These are phyloP conservation scores for Annona squamosa DNA, from an alignment of 164 flowering plant species.

Conservation along the genomic window DNA sequence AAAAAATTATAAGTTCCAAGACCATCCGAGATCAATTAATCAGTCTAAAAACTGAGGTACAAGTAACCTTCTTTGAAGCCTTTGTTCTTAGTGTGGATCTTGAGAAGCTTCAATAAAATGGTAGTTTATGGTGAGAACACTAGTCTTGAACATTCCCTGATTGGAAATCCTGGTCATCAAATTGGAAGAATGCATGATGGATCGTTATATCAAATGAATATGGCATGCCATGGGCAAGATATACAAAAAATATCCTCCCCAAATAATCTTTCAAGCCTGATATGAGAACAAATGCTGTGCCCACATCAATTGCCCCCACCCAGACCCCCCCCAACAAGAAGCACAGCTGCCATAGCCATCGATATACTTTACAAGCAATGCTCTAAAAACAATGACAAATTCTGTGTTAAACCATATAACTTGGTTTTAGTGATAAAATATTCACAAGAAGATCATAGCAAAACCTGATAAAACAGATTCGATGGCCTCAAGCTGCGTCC, in stretches of 20 bases:
- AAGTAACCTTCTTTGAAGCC: background rate
- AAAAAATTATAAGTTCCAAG: too few relatives aligned
- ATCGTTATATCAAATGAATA: too few relatives aligned
- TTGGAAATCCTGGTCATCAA: too few relatives aligned
- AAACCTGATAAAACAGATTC: conserved; percentile 81
- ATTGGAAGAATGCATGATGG: too few relatives aligned
- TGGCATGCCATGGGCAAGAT: background rate
- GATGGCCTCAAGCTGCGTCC: conserved; percentile 82
- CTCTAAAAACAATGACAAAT: background rate
- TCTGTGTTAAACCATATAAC: background rate
- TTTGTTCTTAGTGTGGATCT: background rate
- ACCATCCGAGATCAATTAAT: background rate
- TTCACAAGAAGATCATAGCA: background rate
- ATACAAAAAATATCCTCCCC: background rate
- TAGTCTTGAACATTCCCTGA: too few relatives aligned
- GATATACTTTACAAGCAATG: background rate
- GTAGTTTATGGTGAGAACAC: too few relatives aligned
- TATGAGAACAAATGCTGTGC: background rate
- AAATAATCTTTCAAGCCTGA: background rate
- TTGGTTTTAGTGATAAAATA: background rate
- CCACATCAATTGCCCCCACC: background rate
- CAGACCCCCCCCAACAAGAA: too few relatives aligned
- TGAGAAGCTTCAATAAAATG: too few relatives aligned
- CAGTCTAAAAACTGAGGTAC: background rate
- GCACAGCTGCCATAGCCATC: background rate